These are phyloP conservation scores for Suhomyces sp. DNA, from an alignment of 805 yeast species.

Conservation along the genomic window DNA sequence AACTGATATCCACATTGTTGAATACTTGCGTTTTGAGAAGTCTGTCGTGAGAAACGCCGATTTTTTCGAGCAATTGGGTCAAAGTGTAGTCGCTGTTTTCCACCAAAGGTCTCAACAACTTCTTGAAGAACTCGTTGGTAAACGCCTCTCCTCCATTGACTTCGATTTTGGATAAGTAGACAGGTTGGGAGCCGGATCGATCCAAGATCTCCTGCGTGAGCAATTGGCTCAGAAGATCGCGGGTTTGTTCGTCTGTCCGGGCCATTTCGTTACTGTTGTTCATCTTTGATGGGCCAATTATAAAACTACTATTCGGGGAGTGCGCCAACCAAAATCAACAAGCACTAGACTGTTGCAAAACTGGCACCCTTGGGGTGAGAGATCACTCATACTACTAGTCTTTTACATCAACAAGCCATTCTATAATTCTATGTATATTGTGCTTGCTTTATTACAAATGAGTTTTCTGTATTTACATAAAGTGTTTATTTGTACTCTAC, in stretches of 20 bases:
- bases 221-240: constrained; percentile 9
- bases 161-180: constrained; percentile 35
- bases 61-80: constrained; percentile 34
- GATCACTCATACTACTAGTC: too few relatives aligned
- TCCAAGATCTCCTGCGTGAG: constrained; percentile 30
- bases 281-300: background rate
- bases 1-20: constrained; percentile 34
- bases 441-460: too few relatives aligned
- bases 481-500: constrained; percentile 29
- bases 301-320: background rate
- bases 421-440: too few relatives aligned
- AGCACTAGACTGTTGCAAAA: background rate
- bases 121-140: constrained; percentile 44
- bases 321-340: background rate
- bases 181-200: constrained; percentile 32
- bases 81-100: constrained; percentile 43
- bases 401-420: too few relatives aligned
- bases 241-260: background rate
- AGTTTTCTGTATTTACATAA: background rate
- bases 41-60: constrained; percentile 31
- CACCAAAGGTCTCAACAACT: constrained; percentile 44
- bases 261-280: background rate
- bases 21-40: constrained; percentile 47
- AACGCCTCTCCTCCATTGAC: constrained; percentile 44
- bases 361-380: background rate